Evolutionary conservation across 2,329 filamentous ascomycete species (phyloP), one percentile per base, ranked within the genome.

Genomic region (Lecanoromycetidae sp.): DNA sequence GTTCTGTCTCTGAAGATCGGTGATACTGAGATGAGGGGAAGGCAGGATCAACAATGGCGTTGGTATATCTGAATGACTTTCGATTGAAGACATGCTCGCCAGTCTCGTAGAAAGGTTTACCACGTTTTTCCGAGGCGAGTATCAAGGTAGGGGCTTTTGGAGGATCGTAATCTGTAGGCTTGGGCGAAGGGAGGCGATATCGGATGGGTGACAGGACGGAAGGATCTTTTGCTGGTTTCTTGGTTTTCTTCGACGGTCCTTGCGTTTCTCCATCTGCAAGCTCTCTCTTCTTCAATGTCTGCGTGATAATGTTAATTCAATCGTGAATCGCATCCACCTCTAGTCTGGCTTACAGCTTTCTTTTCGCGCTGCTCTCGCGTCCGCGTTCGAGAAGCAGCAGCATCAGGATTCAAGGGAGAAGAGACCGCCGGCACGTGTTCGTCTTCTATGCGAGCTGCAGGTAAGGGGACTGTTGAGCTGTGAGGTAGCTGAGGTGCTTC

Each of bases 41-140:
- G 17, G 76, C 72, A 1, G 87, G 87, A 56, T 95, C 88, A 55
- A 87, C 87, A 55, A 95, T 88, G 61, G 86, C 93, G 57, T 88
- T 84, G 26, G 81, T 84, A 62, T 96, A 96, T 50, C 87, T 83
- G 62, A 90, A 96, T 46, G 82, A 76, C 55, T 75, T 76, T 57
- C 79, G 78, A 59, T 82, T 81, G 58, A 41, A 27, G 77, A 78
- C 6, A 79, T 71, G 66, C 50, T 75, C 71, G 22, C 69, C 60
- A 0, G 69, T 67, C 53, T 69, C 55, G 25, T 52, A 52, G 41
- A 54, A 50, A 19, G 52, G 42, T 15, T 34, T 25, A 13, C 71
- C 59, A 64, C 66, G 44, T 69, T 63, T 13, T 65, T 67, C 33
- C 66, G 66, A 44, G 59, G 69, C 67, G 7, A 66, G 62, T 8